phyloP scores from a whole-genome alignment of 352 stramenopile genomes.

The Globisporangium sylvaticum region DNA sequence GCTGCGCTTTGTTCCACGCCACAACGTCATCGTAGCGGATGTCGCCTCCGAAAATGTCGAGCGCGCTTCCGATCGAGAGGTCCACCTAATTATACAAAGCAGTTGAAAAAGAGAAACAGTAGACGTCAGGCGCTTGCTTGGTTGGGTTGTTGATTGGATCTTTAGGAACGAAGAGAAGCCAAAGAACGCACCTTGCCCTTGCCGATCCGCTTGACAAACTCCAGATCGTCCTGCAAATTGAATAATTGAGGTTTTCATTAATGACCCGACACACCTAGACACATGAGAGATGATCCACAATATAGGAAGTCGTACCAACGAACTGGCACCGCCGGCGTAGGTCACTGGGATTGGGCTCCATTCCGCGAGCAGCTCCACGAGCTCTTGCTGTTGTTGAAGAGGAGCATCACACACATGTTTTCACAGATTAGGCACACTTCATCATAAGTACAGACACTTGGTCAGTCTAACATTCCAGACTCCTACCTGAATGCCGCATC shows the following conservation, averaged over 20 bases:
- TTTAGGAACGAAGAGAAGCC: not conserved
- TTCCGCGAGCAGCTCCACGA: slow-evolving; percentile 90
- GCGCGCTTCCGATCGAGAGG: slow-evolving; percentile 96
- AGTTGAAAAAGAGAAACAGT: not conserved
- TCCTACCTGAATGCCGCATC: slow-evolving; percentile 93
- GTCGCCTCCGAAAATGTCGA: slow-evolving; percentile 96
- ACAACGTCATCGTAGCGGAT: slow-evolving; percentile 94
- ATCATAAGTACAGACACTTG: not conserved
- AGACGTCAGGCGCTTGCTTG: not conserved
- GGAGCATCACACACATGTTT: not conserved
- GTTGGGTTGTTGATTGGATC: not conserved
- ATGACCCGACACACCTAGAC: not conserved
- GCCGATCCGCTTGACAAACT: slow-evolving; percentile 92
- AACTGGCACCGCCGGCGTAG: slow-evolving; percentile 95
- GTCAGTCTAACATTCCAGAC: too few relatives aligned
- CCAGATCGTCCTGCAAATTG: slow-evolving; percentile 84
- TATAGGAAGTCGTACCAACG: slow-evolving; percentile 45
- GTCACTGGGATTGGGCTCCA: slow-evolving; percentile 94
- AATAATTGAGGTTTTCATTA: not conserved
- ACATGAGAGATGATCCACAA: not conserved
- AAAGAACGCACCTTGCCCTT: slow-evolving; percentile 63
- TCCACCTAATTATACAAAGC: slow-evolving; percentile 73
- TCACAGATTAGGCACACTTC: not conserved
- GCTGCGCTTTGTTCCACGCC: slow-evolving; percentile 68
- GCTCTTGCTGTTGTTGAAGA: slow-evolving; percentile 74